Evolutionary conservation across 306 rosid species (phyloP), one percentile per base, ranked within the genome.

Genomic region (Pyrus betulifolia): DNA sequence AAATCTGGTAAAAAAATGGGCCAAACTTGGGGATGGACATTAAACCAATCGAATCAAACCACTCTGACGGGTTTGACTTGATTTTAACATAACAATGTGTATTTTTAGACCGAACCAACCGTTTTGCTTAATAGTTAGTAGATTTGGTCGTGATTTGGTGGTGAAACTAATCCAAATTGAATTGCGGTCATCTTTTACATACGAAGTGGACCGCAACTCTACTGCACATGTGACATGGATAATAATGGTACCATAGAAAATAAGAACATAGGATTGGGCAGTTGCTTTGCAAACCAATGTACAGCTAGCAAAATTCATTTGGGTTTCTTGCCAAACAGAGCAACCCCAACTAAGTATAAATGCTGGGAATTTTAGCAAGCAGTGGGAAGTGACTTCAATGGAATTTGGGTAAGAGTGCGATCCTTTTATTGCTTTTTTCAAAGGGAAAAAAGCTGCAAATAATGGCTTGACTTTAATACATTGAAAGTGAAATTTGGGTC

Each of bases 291-390:
- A 25, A 25, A 27, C 28, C 58, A 60, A 22, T 42, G 27, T 27
- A 44, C 78, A 61, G 70, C 45, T 17, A 45, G 42, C 30, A 61
- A 21, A 19, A 74, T 25, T 74, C 45, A 44, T 11, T 74, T 61
- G 19, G 28, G 28, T 28, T 61, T 74, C 59, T 42, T 60, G 27
- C 78, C 31, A 61, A 74, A 74, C 70, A 61, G 60, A 74, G 70
- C 8, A 74, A 74, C 21, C 70, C 42, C 59, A 61, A 45, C 46
- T 11, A 44, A 19, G 60, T 19, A 8, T 61, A 44, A 44, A 74
- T 61, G 69, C 45, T 74, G 78, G 70, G 78, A 74, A 74, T 74
- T 60, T 65, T 73, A 19, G 21, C 45, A 70, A 18, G 60, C 60
- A 19, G 60, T 17, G 52, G 77, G 30, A 44, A 61, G n/a, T 25